Evolutionary conservation across 306 rosid genomes (phyloP).

Genomic region (Castanea sativa): DNA sequence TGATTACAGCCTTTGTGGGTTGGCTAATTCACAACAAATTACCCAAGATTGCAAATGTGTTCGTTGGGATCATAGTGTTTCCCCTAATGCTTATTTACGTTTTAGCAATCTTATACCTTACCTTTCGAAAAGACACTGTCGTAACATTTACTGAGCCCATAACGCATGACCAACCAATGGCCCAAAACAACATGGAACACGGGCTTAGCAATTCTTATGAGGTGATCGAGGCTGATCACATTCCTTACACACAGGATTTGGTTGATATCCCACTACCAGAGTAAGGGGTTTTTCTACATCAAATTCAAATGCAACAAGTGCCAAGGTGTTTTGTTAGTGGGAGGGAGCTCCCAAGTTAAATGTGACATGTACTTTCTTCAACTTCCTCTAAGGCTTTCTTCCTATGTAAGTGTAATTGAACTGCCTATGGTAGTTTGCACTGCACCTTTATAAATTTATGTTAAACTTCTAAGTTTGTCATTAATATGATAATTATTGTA

Average conservation of each 20-base stretch:
- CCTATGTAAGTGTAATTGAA: no score
- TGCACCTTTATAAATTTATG: no score
- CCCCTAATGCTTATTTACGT: constrained; percentile 74
- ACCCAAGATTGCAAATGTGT: constrained; percentile 61
- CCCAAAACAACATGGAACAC: constrained; percentile 51
- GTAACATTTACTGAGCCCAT: constrained; percentile 43
- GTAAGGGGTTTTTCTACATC: constrained; percentile 8
- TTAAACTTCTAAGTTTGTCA: no score
- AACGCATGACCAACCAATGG: constrained; percentile 29
- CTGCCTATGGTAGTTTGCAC: no score
- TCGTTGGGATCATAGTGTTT: constrained; percentile 70
- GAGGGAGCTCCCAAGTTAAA: no score
- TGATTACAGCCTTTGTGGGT: constrained; percentile 59
- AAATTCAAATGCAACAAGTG: no score
- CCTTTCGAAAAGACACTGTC: constrained; percentile 62
- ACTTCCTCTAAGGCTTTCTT: no score
- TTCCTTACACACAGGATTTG: constrained; percentile 66
- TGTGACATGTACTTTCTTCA: no score
- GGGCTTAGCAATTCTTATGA: constrained; percentile 32
- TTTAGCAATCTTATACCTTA: constrained; percentile 49
- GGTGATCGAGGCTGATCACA: constrained; percentile 18
- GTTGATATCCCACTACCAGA: constrained; percentile 49
- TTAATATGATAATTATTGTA: no score
- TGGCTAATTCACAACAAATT: constrained; percentile 69
- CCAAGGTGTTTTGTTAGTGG: no score